Evolutionary conservation across 345 rosid species (phyloP).

Genomic region (Moricandia arvensis): DNA sequence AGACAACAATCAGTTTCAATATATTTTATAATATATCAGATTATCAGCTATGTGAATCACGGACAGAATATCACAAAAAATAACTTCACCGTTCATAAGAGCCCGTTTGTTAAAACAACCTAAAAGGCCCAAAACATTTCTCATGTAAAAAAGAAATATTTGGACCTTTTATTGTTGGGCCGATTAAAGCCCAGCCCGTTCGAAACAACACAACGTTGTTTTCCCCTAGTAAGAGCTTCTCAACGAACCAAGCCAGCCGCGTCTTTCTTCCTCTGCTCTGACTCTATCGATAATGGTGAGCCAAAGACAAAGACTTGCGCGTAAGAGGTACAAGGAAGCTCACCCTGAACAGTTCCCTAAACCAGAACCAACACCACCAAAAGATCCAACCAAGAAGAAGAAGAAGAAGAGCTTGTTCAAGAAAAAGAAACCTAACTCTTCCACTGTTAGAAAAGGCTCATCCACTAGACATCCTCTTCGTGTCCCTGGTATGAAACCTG

Average conservation of each 20-base stretch:
- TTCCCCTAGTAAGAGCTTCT: neutral
- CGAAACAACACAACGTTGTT: neutral
- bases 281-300: constrained; percentile 53
- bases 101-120: neutral
- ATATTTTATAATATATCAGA: too few relatives aligned
- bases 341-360: constrained; percentile 67
- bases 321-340: constrained; percentile 58
- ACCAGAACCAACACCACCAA: constrained; percentile 68
- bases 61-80: too few relatives aligned
- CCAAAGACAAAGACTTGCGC: constrained; percentile 74
- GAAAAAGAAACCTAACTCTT: constrained; percentile 48
- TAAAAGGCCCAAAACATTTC: neutral
- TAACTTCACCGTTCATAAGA: too few relatives aligned
- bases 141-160: neutral
- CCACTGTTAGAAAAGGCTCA: constrained; percentile 43
- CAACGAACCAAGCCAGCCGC: neutral
- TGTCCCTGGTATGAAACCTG: constrained; percentile 93
- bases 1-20: too few relatives aligned
- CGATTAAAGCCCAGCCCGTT: neutral
- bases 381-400: constrained; percentile 61
- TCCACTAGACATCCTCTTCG: constrained; percentile 69
- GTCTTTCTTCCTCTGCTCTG: constrained; percentile 1
- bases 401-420: constrained; percentile 61
- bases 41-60: too few relatives aligned
- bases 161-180: neutral